Base-by-base conservation (phyloP, 768 basidiomycete genomes). In the Collybiopsis luxurians region DNA sequence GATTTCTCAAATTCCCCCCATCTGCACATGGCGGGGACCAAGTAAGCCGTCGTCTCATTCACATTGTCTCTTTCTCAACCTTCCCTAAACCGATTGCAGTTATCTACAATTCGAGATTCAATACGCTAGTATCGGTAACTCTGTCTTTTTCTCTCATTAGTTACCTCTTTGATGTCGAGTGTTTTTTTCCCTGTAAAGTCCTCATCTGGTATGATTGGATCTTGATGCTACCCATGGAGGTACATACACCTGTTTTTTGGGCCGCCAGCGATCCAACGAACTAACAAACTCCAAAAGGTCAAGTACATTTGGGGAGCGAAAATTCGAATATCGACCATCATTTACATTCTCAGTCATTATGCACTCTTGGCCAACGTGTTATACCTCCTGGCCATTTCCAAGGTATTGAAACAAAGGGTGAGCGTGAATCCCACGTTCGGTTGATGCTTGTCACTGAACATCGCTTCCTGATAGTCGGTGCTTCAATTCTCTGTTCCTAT, bases 301-400 rank as follows among this genome's bases (percentile, higher is more conserved):
- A 55, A 46, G n/a, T 59, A 65, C 26, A 63, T 71, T 23, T 71
- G 69, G 69, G 55, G 57, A 1, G 42, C 40, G 17, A 63, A 49
- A 59, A 58, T 67, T 46, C 57, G 57, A n/a, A 11, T 61, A 2
- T 65, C 62, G 2, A 69, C 66, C 6, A 3, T 67, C 13, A 55
- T 69, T 3, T 69, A 70, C 43, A 56, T 68, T 17, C 60, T 63
- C 27, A 63, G 67, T 50, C 68, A 68, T 34, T 69, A 70, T 55
- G 69, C 63, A 5, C 55, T 70, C 9, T 46, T 64, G 3, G 66
- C 66, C 19, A 68, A 68, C 26, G 42, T 69, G n/a, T 40, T 69
- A 4, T 69, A 68, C 49, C 40, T 68, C 12, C 45, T 69, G 28
- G 63, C 65, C 0, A 64, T 69, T 40, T 48, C 60, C 2, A 27